phyloP scores from a whole-genome alignment of 2,329 filamentous ascomycete species.

The Colletotrichum brevisporum region DNA sequence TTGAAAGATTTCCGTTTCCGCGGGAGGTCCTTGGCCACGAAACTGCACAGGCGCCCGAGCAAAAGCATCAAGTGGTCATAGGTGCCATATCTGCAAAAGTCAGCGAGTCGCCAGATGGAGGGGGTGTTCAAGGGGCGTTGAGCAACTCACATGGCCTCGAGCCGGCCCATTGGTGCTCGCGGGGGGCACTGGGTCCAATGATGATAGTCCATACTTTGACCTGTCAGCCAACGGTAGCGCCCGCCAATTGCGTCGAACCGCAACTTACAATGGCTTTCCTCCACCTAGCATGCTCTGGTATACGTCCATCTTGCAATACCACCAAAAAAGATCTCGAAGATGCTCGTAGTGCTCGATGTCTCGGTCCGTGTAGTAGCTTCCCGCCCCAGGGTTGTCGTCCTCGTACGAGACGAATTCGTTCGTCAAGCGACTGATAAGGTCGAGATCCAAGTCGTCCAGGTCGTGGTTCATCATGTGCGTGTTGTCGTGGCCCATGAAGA shows the following conservation, averaged over 20 bases:
- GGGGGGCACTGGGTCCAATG: constrained; percentile 91
- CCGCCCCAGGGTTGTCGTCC: constrained; percentile 38
- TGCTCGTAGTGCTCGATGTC: constrained; percentile 87
- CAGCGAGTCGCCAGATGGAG: constrained; percentile 41
- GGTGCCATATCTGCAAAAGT: constrained; percentile 78
- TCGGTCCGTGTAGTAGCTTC: constrained; percentile 60
- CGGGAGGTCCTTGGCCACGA: constrained; percentile 81
- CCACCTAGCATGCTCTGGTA: constrained; percentile 93
- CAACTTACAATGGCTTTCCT: constrained; percentile 84
- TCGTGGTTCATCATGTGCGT: constrained; percentile 46
- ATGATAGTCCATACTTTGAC: constrained; percentile 80
- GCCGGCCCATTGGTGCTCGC: constrained; percentile 81
- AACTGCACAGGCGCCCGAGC: constrained; percentile 83
- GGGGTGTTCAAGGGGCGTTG: neutral
- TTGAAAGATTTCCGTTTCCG: constrained; percentile 81
- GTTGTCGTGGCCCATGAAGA: constrained; percentile 43
- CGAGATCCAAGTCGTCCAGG: constrained; percentile 57
- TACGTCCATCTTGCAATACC: constrained; percentile 94
- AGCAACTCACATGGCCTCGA: constrained; percentile 77
- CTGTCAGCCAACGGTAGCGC: constrained; percentile 40
- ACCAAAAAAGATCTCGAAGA: constrained; percentile 92
- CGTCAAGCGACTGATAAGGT: constrained; percentile 57
- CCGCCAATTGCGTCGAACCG: constrained; percentile 19
- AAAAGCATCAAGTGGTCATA: constrained; percentile 90
- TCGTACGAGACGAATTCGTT: constrained; percentile 52